Percentiles rank a stretch among this genome's conserved stretches.
Evolutionary conservation across 208 protist genomes (phyloP).

Genomic region (Angomonas deanei): DNA sequence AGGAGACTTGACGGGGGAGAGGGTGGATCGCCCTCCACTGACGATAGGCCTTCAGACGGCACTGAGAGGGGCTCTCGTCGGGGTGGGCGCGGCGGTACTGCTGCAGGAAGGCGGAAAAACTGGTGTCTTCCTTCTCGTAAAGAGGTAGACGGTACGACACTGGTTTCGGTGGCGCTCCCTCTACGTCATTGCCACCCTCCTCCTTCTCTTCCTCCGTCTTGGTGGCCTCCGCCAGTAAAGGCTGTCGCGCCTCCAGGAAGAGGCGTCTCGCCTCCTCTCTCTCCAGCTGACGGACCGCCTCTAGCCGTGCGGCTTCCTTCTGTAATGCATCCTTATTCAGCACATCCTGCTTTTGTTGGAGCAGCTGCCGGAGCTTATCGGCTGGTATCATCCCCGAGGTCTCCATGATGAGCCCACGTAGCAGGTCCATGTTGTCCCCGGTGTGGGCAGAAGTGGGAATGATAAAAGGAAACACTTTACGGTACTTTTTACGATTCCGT

Average conservation of each 20-base stretch:
- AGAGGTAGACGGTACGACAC: background rate
- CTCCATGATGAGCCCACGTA: slow-evolving; percentile 82
- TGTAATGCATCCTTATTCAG: slow-evolving; percentile 43
- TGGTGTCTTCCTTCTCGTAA: background rate
- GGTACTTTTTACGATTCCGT: slow-evolving; percentile 74
- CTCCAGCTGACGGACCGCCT: slow-evolving; percentile 37
- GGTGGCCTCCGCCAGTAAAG: background rate
- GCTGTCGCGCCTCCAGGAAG: background rate
- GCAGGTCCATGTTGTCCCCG: slow-evolving; percentile 78
- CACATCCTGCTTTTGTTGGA: slow-evolving; percentile 40
- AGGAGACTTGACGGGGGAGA: slow-evolving; percentile 20
- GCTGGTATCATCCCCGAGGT: slow-evolving; percentile 84
- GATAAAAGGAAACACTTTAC: slow-evolving; percentile 85
- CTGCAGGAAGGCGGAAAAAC: background rate
- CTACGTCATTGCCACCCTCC: too few relatives aligned
- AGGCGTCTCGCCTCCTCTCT: slow-evolving; percentile 26
- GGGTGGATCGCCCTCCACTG: slow-evolving; percentile 41
- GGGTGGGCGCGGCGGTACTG: background rate
- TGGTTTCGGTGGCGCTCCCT: slow-evolving; percentile 4
- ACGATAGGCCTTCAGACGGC: background rate
- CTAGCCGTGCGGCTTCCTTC: slow-evolving; percentile 48
- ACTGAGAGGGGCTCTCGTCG: slow-evolving; percentile 21
- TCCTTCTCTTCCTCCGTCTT: too few relatives aligned
- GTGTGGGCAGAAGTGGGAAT: slow-evolving; percentile 78
- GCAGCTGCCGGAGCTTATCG: slow-evolving; percentile 64